Evolutionary conservation across 495 filamentous ascomycete species (phyloP).

Genomic region (Paragyromitra xinjiangensis): DNA sequence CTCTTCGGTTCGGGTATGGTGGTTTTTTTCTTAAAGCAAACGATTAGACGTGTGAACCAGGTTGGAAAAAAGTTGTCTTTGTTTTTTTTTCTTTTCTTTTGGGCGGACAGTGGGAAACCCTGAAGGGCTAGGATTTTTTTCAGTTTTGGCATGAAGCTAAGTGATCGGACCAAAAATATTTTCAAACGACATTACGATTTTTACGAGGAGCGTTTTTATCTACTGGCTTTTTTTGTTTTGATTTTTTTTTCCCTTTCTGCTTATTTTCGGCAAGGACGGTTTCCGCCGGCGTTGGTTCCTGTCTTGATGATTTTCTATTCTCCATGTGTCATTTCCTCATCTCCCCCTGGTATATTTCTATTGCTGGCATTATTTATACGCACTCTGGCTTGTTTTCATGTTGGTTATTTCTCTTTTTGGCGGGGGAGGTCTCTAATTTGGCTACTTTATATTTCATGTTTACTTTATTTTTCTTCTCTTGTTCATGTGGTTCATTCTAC

Average conservation of each 20-base stretch:
- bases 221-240: constrained; percentile 13
- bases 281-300: constrained; percentile 43
- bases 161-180: constrained; percentile 28
- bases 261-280: constrained; percentile 33
- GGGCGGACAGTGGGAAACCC: constrained; percentile 8
- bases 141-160: constrained; percentile 23
- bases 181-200: constrained; percentile 46
- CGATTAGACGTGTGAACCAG: constrained; percentile 47
- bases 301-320: constrained; percentile 25
- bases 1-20: constrained; percentile 40
- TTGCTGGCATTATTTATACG: constrained; percentile 7
- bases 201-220: constrained; percentile 39
- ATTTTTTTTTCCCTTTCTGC: constrained; percentile 19
- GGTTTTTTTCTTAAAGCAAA: constrained; percentile 38
- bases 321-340: constrained; percentile 27
- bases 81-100: constrained; percentile 39
- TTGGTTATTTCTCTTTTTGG: neutral
- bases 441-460: constrained; percentile 27
- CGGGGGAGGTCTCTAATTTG: constrained; percentile 27
- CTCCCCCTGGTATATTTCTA: constrained; percentile 23
- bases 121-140: constrained; percentile 3
- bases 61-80: constrained; percentile 54
- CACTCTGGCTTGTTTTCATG: constrained; percentile 13
- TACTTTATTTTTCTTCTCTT: constrained; percentile 3
- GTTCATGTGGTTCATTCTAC: constrained; percentile 46